Conservation (phyloP, 768 basidiomycete genomes). For the Naganishia vaughanmartiniae region DNA sequence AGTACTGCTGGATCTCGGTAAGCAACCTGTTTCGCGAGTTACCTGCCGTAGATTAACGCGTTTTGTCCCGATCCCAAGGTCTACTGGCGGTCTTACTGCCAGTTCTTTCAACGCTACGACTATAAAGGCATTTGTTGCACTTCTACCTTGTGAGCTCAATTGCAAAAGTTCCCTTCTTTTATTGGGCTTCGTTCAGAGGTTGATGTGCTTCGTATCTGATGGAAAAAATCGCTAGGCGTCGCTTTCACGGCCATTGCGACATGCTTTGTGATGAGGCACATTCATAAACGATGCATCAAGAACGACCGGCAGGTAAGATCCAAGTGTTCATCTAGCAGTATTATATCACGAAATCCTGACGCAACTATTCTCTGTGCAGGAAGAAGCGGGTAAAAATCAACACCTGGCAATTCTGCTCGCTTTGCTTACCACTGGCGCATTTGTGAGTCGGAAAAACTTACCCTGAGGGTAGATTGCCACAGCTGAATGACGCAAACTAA, state of each 20-base stretch:
- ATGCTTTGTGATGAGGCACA: slow-evolving; percentile 8
- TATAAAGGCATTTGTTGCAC: slow-evolving; percentile 8
- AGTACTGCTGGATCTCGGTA: not conserved
- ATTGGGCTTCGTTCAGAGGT: no score
- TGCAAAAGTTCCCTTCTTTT: not conserved
- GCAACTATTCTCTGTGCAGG: not conserved
- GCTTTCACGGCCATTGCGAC: not conserved
- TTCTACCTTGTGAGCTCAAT: slow-evolving; percentile 3
- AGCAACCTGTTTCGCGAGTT: not conserved
- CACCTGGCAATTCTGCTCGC: slow-evolving; percentile 1
- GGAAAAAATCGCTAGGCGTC: not conserved
- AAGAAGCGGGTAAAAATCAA: slow-evolving; percentile 9
- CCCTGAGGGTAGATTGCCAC: not conserved
- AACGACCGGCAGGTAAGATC: slow-evolving; percentile 14
- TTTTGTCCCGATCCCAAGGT: not conserved
- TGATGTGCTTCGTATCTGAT: not conserved
- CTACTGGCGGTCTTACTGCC: not conserved
- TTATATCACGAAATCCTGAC: not conserved
- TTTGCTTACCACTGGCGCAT: slow-evolving; percentile 14
- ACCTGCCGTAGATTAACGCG: not conserved
- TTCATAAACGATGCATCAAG: slow-evolving; percentile 10
- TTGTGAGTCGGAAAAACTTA: slow-evolving; percentile 20
- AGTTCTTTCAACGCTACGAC: not conserved
- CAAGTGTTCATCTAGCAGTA: not conserved
- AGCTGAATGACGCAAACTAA: no score